phyloP scores from a whole-genome alignment of 2,329 filamentous ascomycete species.

The Kalmusia sp. region DNA sequence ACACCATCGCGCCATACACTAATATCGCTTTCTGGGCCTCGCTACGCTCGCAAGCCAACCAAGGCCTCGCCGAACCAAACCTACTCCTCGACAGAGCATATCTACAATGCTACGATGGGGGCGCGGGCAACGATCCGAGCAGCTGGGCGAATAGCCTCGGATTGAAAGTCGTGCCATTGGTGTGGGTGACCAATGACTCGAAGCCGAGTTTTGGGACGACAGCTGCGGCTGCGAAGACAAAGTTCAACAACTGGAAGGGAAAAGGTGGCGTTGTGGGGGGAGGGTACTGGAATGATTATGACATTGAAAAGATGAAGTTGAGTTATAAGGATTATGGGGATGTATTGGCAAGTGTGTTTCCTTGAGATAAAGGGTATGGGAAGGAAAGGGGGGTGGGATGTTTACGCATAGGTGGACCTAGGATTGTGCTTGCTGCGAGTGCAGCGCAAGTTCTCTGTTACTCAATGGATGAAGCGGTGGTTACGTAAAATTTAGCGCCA shows the following conservation, averaged over 20 bases:
- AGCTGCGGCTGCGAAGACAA: constrained; percentile 44
- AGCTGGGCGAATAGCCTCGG: constrained; percentile 49
- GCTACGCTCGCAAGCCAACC: constrained; percentile 32
- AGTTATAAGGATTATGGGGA: constrained; percentile 47
- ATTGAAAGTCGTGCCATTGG: constrained; percentile 52
- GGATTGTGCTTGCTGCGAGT: no score
- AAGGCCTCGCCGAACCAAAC: constrained; percentile 34
- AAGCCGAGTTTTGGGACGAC: constrained; percentile 52
- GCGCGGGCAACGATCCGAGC: constrained; percentile 50
- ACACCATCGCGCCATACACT: constrained; percentile 55
- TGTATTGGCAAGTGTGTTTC: constrained; percentile 25
- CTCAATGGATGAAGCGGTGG: no score
- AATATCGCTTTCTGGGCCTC: constrained; percentile 48
- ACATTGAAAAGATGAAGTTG: constrained; percentile 54
- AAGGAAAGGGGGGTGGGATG: no score
- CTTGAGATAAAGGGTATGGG: no score
- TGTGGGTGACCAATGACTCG: constrained; percentile 57
- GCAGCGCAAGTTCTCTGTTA: no score
- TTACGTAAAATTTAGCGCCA: no score
- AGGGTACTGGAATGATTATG: constrained; percentile 58
- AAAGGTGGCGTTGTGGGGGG: constrained; percentile 45
- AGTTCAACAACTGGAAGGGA: constrained; percentile 46
- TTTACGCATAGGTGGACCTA: no score
- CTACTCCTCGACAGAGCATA: constrained; percentile 51
- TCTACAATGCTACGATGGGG: constrained; percentile 56